Base-by-base conservation (phyloP, 768 basidiomycete species). In the Suillus lakei region DNA sequence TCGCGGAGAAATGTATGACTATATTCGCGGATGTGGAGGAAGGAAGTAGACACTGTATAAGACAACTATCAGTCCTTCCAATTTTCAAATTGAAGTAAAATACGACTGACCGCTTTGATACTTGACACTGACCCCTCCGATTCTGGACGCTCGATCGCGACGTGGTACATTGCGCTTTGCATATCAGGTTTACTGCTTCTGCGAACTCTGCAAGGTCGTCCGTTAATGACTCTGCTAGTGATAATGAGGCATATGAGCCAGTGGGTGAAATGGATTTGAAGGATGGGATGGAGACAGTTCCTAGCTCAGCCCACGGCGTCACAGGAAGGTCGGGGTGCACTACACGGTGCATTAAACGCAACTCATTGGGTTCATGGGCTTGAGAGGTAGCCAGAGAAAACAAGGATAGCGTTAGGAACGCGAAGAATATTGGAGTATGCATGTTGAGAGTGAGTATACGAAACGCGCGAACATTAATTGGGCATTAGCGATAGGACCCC, bases 1-100 rank as follows among this genome's bases (percentile, higher is more conserved):
- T 80, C 18, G 78, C 73, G 15, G 80, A 75, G 62, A 85, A 68
- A 73, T 91, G 90, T 21, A 94, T 73, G 53, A 84, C 73, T 66
- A 94, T 73, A 32, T 82, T 79, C 60, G 92, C 90, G 43, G 85
- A 78, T 21, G 84, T 82, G 58, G 81, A 77, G 64, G 77, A 73
- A n/a, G 78, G 72, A 16, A 94, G 80, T 74, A 92, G 87, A 74
- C 93, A 95, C 93, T 95, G 64, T 64, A 63, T 64, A 41, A 59
- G 60, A 38, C 13, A 48, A 41, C 21, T 21, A 60, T 73, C 65
- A 69, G 61, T 62, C 56, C 64, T 69, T 66, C 69, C 58, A 39
- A 55, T 43, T 64, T 41, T 79, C 82, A 68, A 66, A 91, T 88
- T 62, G 82, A 86, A 0, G 86, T 87, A 54, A 86, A 76, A 70